phyloP scores from a whole-genome alignment of 2,329 filamentous ascomycete species.

The Hymenoscyphus repandus region DNA sequence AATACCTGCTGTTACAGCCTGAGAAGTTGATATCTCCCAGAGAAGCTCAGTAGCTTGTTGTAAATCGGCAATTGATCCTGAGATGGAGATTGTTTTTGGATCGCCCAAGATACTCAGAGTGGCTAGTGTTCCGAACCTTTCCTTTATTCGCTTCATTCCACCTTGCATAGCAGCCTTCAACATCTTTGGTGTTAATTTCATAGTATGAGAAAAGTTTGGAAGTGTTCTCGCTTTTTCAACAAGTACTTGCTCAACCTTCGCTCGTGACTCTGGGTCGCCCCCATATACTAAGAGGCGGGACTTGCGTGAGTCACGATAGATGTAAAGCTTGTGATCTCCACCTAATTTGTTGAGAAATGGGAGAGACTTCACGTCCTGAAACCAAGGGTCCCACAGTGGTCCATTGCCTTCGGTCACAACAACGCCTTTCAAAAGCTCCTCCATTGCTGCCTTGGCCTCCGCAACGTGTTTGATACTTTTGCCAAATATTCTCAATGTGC shows the following conservation, averaged over 20 bases:
- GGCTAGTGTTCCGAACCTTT: constrained; percentile 31
- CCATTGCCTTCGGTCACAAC: constrained; percentile 24
- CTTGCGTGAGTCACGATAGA: constrained; percentile 29
- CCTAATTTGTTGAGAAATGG: constrained; percentile 7
- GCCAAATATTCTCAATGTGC: constrained; percentile 36
- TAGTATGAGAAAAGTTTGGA: not conserved
- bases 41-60: constrained; percentile 5
- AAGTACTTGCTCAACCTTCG: not conserved
- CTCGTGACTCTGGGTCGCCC: not conserved
- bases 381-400: constrained; percentile 31
- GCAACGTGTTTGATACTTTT: constrained; percentile 29
- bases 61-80: constrained; percentile 1
- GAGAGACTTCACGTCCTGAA: constrained; percentile 19
- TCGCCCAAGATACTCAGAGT: constrained; percentile 31
- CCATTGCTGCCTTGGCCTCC: constrained; percentile 30
- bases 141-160: constrained; percentile 29
- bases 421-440: constrained; percentile 32
- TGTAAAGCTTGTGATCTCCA: constrained; percentile 18
- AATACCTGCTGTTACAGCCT: not conserved
- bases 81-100: constrained; percentile 30
- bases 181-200: constrained; percentile 1
- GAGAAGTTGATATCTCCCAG: not conserved
- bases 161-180: constrained; percentile 10
- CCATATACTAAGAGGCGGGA: constrained; percentile 27
- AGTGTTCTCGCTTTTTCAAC: not conserved